Percentiles rank a stretch among this genome's conserved stretches.
Conservation (phyloP, 371 early-diverging fungal species). For the Blastocladiella emersonii region DNA sequence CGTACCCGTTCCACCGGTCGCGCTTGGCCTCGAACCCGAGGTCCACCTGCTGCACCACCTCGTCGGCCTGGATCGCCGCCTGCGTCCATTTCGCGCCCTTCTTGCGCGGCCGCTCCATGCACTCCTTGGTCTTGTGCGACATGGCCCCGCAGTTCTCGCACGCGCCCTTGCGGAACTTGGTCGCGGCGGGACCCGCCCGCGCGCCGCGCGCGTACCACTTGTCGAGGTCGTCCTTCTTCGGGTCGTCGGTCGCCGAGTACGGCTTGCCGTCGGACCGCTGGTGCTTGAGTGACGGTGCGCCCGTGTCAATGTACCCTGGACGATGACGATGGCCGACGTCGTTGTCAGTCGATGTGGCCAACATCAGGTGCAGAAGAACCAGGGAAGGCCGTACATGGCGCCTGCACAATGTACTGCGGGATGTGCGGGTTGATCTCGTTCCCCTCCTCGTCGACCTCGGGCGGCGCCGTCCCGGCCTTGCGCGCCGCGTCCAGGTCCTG, state of each 20-base stretch:
- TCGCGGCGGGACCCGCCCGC: conserved; percentile 60
- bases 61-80: conserved; percentile 69
- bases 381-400: conserved; percentile 73
- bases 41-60: conserved; percentile 61
- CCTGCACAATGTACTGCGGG: conserved; percentile 87
- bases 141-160: conserved; percentile 94
- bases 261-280: conserved; percentile 62
- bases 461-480: conserved; percentile 78
- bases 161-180: conserved; percentile 85
- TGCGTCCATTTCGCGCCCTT: conserved; percentile 80
- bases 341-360: background rate
- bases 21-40: conserved; percentile 87
- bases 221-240: no score
- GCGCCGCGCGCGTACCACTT: conserved; percentile 76
- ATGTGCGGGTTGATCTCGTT: conserved; percentile 97
- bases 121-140: conserved; percentile 84
- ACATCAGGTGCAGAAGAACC: background rate
- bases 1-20: conserved; percentile 96
- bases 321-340: background rate
- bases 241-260: no score
- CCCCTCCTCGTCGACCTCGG: conserved; percentile 82
- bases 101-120: conserved; percentile 85
- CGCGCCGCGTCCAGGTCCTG: conserved; percentile 80
- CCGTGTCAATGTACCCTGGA: conserved; percentile 75
- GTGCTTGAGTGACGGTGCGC: conserved; percentile 77